Evolutionary conservation across 73 alveolate genomes (phyloP).

Genomic region (Paramecium pentaurelia): DNA sequence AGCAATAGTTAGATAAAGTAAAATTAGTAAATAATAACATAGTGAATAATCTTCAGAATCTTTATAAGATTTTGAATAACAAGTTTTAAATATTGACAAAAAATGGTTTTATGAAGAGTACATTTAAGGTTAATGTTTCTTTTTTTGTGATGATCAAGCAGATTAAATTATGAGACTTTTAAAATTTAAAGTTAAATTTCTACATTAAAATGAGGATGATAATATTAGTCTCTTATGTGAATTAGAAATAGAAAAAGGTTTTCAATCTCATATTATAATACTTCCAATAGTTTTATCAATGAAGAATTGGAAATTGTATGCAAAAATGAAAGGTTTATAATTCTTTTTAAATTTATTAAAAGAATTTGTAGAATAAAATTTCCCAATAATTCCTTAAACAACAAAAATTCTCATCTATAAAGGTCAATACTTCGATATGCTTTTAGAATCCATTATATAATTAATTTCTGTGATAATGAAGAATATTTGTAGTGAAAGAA

Average conservation of each 20-base stretch:
- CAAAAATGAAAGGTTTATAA: neutral
- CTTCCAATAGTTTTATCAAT: neutral
- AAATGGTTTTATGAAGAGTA: neutral
- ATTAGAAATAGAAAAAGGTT: neutral
- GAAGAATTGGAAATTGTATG: neutral
- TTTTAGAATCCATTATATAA: neutral
- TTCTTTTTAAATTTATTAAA: neutral
- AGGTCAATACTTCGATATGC: neutral
- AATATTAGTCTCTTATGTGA: neutral
- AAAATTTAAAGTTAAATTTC: neutral
- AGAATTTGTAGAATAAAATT: neutral
- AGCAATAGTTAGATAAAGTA: neutral
- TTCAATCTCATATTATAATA: neutral
- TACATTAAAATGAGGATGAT: neutral
- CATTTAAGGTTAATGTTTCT: neutral
- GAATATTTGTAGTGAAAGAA: neutral
- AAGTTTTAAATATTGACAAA: neutral
- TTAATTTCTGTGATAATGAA: neutral
- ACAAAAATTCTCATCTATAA: neutral
- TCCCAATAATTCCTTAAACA: neutral
- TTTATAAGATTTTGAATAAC: neutral
- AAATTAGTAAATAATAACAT: neutral
- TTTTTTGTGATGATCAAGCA: neutral
- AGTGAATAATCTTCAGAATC: conserved; percentile 25
- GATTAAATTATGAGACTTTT: neutral